Base-by-base conservation (phyloP, 768 basidiomycete species). In the Guyanaporus albipodus region DNA sequence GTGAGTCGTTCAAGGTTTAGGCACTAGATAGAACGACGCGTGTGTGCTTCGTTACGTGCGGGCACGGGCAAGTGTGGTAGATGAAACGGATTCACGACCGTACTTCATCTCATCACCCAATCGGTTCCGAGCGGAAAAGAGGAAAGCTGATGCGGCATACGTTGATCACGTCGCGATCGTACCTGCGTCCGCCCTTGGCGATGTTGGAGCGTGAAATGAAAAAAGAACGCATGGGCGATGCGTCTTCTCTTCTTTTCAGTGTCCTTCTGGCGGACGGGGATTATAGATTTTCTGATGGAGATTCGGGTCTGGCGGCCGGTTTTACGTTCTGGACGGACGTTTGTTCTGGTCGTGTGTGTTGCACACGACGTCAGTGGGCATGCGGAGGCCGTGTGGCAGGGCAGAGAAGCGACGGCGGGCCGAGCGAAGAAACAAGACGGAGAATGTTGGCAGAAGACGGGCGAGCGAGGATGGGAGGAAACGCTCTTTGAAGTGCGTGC, bases 321-420 rank as follows among this genome's bases (percentile, higher is more conserved):
- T 43, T 61, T 61, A 63, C 61, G 61, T 63, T 51, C 51, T 42
- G 19, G 31, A 32, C n/a, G 36, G 23, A 37, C 28, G 28, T 24
- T 41, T 35, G 40, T 38, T 24, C 24, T 48, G 15, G 44, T 44
- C 21, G 28, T 51, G 56, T 27, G 33, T 47, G 42, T 28, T 38
- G 36, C 34, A 35, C 35, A 37, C 49, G 21, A 57, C 58, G 61
- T 61, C 52, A 63, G 46, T 14, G 15, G 32, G 41, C 60, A 63
- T 37, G 60, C 58, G 32, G 33, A 24, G 36, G 44, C 55, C 61
- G 38, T 49, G 55, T 48, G 58, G 52, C 42, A 29, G 15, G 29
- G 15, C 18, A 38, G 24, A 11, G 48, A 53, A 47, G 44, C 43
- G 46, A 52, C 32, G 26, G 26, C 42, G 43, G 44, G 23, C 48